Evolutionary conservation across 1,139 yeast genomes (phyloP).

Genomic region (Nadsonia commutata): DNA sequence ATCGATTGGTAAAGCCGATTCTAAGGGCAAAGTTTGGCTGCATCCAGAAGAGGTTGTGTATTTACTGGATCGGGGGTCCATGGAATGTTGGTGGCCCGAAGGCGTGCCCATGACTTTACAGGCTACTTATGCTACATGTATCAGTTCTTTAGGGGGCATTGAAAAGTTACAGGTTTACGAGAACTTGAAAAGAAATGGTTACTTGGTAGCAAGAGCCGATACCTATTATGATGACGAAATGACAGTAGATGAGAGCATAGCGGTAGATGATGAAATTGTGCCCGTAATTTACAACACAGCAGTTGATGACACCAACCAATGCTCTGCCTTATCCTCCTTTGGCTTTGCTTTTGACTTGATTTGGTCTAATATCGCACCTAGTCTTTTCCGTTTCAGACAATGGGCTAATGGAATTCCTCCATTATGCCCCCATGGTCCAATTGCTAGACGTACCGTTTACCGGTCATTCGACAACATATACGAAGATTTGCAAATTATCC

Average conservation of each 20-base stretch:
- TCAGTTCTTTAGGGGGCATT: slow-evolving; percentile 30
- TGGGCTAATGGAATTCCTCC: background rate
- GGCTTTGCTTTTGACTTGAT: background rate
- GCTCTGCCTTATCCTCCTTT: slow-evolving; percentile 13
- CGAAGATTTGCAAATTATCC: slow-evolving; percentile 13
- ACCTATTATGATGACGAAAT: background rate
- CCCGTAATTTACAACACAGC: slow-evolving; percentile 2
- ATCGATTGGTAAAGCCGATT: slow-evolving; percentile 52
- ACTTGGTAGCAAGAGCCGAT: slow-evolving; percentile 36
- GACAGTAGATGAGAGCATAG: background rate
- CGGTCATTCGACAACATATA: slow-evolving; percentile 10
- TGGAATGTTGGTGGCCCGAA: slow-evolving; percentile 35
- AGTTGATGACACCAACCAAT: slow-evolving; percentile 10
- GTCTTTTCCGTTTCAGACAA: slow-evolving; percentile 2
- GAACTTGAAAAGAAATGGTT: slow-evolving; percentile 67
- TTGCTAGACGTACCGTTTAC: slow-evolving; percentile 6
- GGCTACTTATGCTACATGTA: slow-evolving; percentile 44
- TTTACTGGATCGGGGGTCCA: slow-evolving; percentile 69
- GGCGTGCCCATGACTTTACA: slow-evolving; percentile 45
- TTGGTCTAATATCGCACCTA: slow-evolving; percentile 1
- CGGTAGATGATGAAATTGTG: background rate
- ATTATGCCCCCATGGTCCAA: background rate
- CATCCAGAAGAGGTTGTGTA: slow-evolving; percentile 58
- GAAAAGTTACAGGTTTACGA: slow-evolving; percentile 60
- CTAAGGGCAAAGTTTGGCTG: slow-evolving; percentile 35